Base-by-base conservation (phyloP, 345 rosid species). In the Syzygium jambos region DNA sequence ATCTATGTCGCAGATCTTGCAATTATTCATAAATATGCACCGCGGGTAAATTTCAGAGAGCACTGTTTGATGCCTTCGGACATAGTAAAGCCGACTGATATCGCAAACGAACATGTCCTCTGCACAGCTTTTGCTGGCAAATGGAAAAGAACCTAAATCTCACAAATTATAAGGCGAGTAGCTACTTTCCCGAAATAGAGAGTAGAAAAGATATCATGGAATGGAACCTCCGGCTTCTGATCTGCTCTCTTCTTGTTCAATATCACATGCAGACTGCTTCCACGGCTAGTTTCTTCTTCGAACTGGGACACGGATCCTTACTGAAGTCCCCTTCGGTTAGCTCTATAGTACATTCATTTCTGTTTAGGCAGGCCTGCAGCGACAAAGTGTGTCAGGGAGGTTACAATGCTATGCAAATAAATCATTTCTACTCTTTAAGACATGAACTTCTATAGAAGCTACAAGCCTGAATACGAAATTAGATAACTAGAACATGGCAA, bases 221-320 rank as follows among this genome's bases (percentile, higher is more conserved):
- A 23, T 52, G 9, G 49, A 87, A n/a, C 38, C 86, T 57, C 80
- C 38, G 8, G 41, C 61, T 59, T 29, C 82, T 82, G 59, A 84
- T 52, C 54, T 11, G 30, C 82, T 9, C 61, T 65, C 41, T 43
- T 61, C 87, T 84, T 63, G 85, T 80, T n/a, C 22, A 51, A 57
- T 27, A 87, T 92, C 89, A 94, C 88, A 89, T 88, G 91, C 96
- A 95, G 2, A 63, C 86, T 87, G 92, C 96, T 91, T 95, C 95
- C 17, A 92, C 88, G 1, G 92, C 91, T 9, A 95, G 92, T 90
- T 86, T 90, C 92, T 87, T 92, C 38, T 54, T 87, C 9, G 61
- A 86, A 52, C 90, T 91, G 1, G 85, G 87, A 87, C 94, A 94
- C 55, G 86, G 78, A 17, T 89, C 86, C 77, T 84, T 90, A 51